These are phyloP conservation scores for Teratosphaeria gauchensis DNA, from an alignment of 2,329 filamentous ascomycete species.

Conservation along the genomic window DNA sequence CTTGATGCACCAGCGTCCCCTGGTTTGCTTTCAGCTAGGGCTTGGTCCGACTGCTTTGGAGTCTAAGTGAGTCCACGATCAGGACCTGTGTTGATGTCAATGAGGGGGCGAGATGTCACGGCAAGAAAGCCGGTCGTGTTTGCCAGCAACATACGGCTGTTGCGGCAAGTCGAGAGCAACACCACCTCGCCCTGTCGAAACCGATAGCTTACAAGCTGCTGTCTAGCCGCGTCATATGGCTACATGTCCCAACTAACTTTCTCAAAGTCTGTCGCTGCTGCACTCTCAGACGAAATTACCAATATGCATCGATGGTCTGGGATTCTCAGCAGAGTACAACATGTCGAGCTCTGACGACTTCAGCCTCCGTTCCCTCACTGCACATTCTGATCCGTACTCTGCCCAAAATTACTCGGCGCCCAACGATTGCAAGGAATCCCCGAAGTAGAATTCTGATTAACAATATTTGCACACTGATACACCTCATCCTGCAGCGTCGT, in stretches of 20 bases:
- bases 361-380: neutral
- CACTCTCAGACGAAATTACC: too few relatives aligned
- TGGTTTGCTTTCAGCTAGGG: neutral
- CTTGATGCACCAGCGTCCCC: conserved; percentile 33
- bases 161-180: too few relatives aligned
- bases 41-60: neutral
- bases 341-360: neutral
- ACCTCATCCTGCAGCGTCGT: conserved; percentile 6
- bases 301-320: too few relatives aligned
- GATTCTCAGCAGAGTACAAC: neutral
- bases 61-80: neutral
- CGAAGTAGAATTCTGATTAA: conserved; percentile 6
- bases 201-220: too few relatives aligned
- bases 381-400: neutral
- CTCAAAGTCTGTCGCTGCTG: too few relatives aligned
- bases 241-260: too few relatives aligned
- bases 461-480: conserved; percentile 6
- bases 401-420: conserved; percentile 5
- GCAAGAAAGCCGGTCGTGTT: too few relatives aligned
- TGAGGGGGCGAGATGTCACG: too few relatives aligned
- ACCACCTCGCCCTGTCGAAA: too few relatives aligned
- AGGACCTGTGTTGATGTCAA: too few relatives aligned
- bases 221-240: too few relatives aligned
- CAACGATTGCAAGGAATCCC: conserved; percentile 6
- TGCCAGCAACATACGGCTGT: too few relatives aligned